Evolutionary conservation across 2,329 filamentous ascomycete species (phyloP), one percentile per base, ranked within the genome.

Genomic region (Aspergillus sergii): DNA sequence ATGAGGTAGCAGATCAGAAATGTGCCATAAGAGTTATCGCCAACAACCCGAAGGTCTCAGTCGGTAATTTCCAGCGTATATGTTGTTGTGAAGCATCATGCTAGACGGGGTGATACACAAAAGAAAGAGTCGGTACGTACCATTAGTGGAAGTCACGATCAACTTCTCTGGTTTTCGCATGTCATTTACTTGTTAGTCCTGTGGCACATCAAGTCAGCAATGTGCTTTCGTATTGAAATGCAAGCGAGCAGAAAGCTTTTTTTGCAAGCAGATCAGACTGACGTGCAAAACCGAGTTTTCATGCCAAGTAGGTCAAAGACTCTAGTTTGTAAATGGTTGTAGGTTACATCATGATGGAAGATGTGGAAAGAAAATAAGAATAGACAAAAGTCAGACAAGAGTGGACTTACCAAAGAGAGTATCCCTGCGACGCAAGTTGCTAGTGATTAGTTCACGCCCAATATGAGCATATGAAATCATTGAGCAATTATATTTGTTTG

Each of bases 11-110:
- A 75, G 73, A 87, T 94, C 91, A 94, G 91, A 87, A 85, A 90
- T 87, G 93, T 51, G 92, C 92, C 91, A 91, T 87, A 57, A 89
- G 88, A 16, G 80, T 59, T 93, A 85, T 92, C 91, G 84, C 91
- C 92, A 92, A 86, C 78, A 84, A 83, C 82, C 79, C 82, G 76
- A 81, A 79, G 83, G 83, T 85, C 86, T 96, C 91, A 88, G 92
- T 89, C 92, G 92, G 92, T 96, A 96, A 96, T 90, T 95, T 94
- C 92, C 92, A 94, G 93, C 91, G 84, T 91, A 88, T 86, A 86
- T 81, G 76, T 73, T 72, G 77, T 70, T 41, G 75, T 78, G 77
- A 75, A 82, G 85, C 90, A 92, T 90, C 87, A 88, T 80, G 65
- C 60, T 53, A 68, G 43, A 26, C 30, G 30, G 53, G 28, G 12